Conservation (phyloP, 768 basidiomycete species). For the Tylopilus intermedius region DNA sequence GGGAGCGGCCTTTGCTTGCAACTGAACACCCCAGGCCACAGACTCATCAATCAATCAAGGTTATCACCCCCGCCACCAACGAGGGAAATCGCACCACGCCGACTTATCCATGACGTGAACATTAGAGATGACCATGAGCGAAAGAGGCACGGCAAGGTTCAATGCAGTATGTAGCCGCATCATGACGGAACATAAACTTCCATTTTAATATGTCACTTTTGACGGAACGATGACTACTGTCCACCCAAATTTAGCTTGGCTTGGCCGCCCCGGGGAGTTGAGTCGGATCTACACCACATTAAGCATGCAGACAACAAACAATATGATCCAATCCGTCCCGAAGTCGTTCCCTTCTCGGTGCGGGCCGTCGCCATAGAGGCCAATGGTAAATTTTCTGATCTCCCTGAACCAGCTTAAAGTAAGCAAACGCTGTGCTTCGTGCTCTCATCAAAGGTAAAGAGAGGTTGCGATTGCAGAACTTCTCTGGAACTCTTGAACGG, state of each 20-base stretch:
- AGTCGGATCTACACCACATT: slow-evolving; percentile 1
- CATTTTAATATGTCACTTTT: slow-evolving; percentile 12
- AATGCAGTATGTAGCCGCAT: neutral
- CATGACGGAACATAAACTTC: slow-evolving; percentile 4
- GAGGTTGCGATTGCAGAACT: neutral
- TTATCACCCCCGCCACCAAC: slow-evolving; percentile 12
- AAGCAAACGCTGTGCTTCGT: neutral
- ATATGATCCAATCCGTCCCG: neutral
- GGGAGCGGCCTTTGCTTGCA: too few species aligned
- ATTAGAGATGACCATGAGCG: neutral
- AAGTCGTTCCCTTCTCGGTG: neutral
- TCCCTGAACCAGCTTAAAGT: neutral
- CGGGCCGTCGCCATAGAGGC: slow-evolving; percentile 7
- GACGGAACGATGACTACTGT: slow-evolving; percentile 5
- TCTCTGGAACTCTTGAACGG: neutral
- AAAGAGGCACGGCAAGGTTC: slow-evolving; percentile 13
- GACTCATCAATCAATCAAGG: slow-evolving; percentile 1
- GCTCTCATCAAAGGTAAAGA: neutral
- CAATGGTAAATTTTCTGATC: neutral
- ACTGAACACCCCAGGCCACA: too few species aligned
- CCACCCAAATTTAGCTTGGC: slow-evolving; percentile 3
- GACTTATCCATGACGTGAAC: slow-evolving; percentile 26
- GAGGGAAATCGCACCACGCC: slow-evolving; percentile 17
- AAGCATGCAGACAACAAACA: neutral
- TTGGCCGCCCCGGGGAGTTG: neutral